Evolutionary conservation across 75 land plant species (phyloP).

Genomic region (Selaginella moellendorffii): DNA sequence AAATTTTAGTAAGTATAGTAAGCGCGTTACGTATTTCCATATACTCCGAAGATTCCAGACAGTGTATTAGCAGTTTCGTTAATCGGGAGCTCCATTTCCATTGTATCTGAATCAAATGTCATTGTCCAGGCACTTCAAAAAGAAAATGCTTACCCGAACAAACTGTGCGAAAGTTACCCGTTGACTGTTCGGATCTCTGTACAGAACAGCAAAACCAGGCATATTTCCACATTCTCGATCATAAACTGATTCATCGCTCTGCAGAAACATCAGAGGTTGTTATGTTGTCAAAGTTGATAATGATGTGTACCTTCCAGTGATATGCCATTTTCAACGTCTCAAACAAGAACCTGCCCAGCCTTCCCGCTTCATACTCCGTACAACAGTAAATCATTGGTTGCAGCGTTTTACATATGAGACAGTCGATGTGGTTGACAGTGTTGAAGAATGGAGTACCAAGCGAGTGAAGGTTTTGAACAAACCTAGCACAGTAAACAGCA

Average conservation of each 20-base stretch:
- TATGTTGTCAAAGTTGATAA: slow-evolving; percentile 9
- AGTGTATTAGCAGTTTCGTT: slow-evolving; percentile 64
- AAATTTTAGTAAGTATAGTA: slow-evolving; percentile 79
- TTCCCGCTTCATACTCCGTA: slow-evolving; percentile 93
- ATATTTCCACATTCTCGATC: slow-evolving; percentile 93
- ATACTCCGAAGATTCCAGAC: slow-evolving; percentile 88
- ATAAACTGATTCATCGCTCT: slow-evolving; percentile 88
- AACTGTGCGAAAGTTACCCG: slow-evolving; percentile 81
- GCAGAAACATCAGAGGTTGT: slow-evolving; percentile 10
- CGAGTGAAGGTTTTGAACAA: slow-evolving; percentile 85
- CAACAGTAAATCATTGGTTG: slow-evolving; percentile 98
- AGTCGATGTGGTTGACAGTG: slow-evolving; percentile 91
- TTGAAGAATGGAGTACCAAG: slow-evolving; percentile 92
- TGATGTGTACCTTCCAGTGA: slow-evolving; percentile 73
- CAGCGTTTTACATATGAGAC: slow-evolving; percentile 78
- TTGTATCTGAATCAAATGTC: slow-evolving; percentile 54
- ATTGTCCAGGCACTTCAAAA: background rate
- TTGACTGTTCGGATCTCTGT: slow-evolving; percentile 71
- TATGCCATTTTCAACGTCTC: slow-evolving; percentile 92
- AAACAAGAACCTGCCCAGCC: slow-evolving; percentile 80
- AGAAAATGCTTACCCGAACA: slow-evolving; percentile 40
- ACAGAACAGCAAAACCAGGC: slow-evolving; percentile 94
- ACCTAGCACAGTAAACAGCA: slow-evolving; percentile 92
- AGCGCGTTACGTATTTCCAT: slow-evolving; percentile 97
- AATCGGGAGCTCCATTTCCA: slow-evolving; percentile 90